phyloP scores from a whole-genome alignment of 1,284 basidiomycete species.

The Pholiota adiposa region DNA sequence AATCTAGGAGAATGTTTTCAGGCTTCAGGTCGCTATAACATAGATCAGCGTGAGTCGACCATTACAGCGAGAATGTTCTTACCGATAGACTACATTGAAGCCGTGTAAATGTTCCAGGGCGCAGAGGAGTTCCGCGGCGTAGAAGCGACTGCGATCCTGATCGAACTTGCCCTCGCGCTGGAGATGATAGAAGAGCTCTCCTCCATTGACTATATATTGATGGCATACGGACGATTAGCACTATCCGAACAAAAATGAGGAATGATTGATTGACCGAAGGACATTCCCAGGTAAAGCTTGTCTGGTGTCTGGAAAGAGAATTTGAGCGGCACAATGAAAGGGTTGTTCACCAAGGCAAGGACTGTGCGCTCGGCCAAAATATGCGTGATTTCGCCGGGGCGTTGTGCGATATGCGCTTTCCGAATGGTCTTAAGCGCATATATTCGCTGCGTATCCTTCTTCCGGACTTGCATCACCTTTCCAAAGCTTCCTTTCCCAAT shows the following conservation, averaged over 20 bases:
- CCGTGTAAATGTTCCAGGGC: constrained; percentile 96
- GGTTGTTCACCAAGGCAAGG: constrained; percentile 96
- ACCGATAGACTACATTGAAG: constrained; percentile 99
- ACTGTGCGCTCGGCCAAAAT: constrained; percentile 98
- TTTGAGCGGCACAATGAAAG: constrained; percentile 98
- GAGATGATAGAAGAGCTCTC: constrained; percentile 97
- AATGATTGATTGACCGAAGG: constrained; percentile 64
- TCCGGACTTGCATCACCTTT: constrained; percentile 98
- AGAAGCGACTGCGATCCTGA: constrained; percentile 92
- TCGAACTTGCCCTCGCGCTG: constrained; percentile 98
- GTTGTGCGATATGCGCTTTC: constrained; percentile 97
- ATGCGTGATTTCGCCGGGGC: constrained; percentile 97
- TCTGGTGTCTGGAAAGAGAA: constrained; percentile 99
- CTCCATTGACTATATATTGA: constrained; percentile 82
- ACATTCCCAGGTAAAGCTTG: constrained; percentile 97
- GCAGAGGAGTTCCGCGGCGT: constrained; percentile 93
- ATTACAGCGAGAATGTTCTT: constrained; percentile 24
- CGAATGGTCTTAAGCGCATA: constrained; percentile 99
- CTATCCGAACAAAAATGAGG: not conserved
- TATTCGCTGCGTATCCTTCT: constrained; percentile 97
- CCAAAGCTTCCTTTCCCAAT: constrained; percentile 99
- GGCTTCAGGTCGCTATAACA: constrained; percentile 88
- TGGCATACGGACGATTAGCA: not conserved
- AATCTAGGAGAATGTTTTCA: constrained; percentile 96
- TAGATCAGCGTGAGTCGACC: constrained; percentile 5